Evolutionary conservation across 345 rosid genomes (phyloP), one percentile per base, ranked within the genome.

Genomic region (Reutealis trisperma): DNA sequence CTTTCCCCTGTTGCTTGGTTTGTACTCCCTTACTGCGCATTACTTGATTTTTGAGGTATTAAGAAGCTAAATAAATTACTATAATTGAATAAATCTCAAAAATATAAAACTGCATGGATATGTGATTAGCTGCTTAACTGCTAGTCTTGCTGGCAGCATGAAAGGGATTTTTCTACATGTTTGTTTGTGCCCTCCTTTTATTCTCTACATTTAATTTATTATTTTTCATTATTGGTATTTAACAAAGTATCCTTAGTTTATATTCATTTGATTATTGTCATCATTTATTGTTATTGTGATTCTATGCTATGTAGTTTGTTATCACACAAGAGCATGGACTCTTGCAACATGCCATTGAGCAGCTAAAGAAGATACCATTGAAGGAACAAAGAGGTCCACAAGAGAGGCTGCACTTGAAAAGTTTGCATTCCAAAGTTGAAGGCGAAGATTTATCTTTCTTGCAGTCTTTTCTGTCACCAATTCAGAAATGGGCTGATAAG

Each of bases 361-460:
- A 96, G 87, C 84, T 96, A 85, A 93, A 86, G 77, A 92, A 82
- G 82, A 91, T 96, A 83, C 94, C 99, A 30, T 76, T 92, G 78
- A 92, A 90, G 85, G 99, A 92, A 85, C 93, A 96, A 80, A 89
- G 96, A 37, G 99, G 97, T 61, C 98, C 98, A 63, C 98, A 93
- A 76, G 99, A 96, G 90, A 92, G 97, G 83, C 80, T 89, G 78
- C 99, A 96, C 81, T 84, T 96, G 88, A 89, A 90, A 85, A 89
- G 89, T 84, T 89, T 96, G 86, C 82, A 44, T 67, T 88, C 87
- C 71, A 91, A 80, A 83, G 84, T 91, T 78, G 93, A 90, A 72
- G 89, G 87, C 60, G 93, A 84, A 85, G 96, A 85, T 73, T 59
- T 88, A 54, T 82, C 92, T 79, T 92, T 96, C 87, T 84, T 93